Base-by-base conservation (phyloP, 2,329 filamentous ascomycete genomes). In the Didymella pomorum region DNA sequence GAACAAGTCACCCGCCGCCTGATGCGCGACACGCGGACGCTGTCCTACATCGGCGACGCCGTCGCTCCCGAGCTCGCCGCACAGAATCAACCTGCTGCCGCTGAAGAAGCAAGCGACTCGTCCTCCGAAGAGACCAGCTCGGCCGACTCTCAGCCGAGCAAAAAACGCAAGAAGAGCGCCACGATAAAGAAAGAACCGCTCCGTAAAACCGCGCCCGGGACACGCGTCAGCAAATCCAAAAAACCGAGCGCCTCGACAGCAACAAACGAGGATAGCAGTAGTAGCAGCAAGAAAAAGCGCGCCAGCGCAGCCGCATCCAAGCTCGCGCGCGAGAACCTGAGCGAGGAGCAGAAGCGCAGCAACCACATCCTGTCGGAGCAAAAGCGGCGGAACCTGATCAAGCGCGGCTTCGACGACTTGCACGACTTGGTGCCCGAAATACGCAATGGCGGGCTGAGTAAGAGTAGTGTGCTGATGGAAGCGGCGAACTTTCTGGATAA, bases 311-410 rank as follows among this genome's bases (percentile, higher is more conserved):
- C 68, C 0, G 61, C 65, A 5, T 67, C 71, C 37, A 75, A 72
- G 51, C 47, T 66, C 8, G 72, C 71, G 23, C 73, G 74, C 31
- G 85, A 89, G 68, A 89, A 89, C 63, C 74, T 95, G 4, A 86
- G 87, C 0, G 90, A 94, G 65, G 88, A 90, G 60, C 90, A 95
- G 76, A 95, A 94, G 77, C 84, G 91, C 44, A 89, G 88, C 69
- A 96, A 97, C 66, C 92, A 96, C 71, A 95, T 96, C 64, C 83
- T 88, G 51, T 95, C 92, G 51, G 92, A 96, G 73, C 91, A 96
- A 78, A 96, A 95, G 76, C 85, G 93, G 31, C 84, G 92, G 46
- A 92, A 91, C 25, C 81, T 93, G 45, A 94, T 94, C 69, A 90
- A 92, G 71, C 85, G 90, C 64, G 91, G 91, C 0, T 96, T 94